Evolutionary conservation across 306 rosid genomes (phyloP).

Genomic region (Trifolium fragiferum): DNA sequence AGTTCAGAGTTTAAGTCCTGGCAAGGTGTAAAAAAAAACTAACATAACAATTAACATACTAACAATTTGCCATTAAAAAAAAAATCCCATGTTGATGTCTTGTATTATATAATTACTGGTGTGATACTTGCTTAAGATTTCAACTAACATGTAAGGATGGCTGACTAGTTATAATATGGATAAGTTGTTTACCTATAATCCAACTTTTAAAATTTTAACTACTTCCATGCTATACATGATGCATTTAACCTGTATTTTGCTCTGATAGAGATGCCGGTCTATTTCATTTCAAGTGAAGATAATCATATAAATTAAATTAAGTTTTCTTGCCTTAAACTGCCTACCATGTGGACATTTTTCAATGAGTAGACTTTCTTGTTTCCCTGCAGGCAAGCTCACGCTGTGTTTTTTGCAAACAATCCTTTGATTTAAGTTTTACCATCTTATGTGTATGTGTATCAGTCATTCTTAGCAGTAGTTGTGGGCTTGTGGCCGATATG

Average conservation of each 20-base stretch:
- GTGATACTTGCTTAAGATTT: slow-evolving; percentile 24
- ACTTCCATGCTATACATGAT: background rate
- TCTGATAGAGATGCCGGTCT: background rate
- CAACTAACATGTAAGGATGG: slow-evolving; percentile 5
- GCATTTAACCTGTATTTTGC: background rate
- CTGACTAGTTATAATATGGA: slow-evolving; percentile 3
- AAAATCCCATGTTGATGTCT: background rate
- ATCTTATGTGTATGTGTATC: background rate
- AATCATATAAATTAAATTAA: background rate
- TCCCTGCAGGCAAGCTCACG: background rate
- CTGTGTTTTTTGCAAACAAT: background rate
- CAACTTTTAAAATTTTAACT: slow-evolving; percentile 1
- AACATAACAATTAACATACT: too few relatives aligned
- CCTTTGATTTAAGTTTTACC: background rate
- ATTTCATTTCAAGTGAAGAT: slow-evolving; percentile 8
- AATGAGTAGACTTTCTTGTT: background rate
- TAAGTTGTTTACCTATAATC: background rate
- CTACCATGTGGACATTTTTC: background rate
- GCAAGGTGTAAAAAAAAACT: too few relatives aligned
- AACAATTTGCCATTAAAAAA: too few relatives aligned
- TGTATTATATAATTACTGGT: slow-evolving; percentile 6
- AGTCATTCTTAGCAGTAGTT: background rate
- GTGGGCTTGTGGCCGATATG: background rate
- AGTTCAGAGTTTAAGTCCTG: too few relatives aligned
- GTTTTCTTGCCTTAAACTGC: background rate